Conservation (phyloP, 371 early-diverging fungal genomes). For the Saksenaea oblongispora region DNA sequence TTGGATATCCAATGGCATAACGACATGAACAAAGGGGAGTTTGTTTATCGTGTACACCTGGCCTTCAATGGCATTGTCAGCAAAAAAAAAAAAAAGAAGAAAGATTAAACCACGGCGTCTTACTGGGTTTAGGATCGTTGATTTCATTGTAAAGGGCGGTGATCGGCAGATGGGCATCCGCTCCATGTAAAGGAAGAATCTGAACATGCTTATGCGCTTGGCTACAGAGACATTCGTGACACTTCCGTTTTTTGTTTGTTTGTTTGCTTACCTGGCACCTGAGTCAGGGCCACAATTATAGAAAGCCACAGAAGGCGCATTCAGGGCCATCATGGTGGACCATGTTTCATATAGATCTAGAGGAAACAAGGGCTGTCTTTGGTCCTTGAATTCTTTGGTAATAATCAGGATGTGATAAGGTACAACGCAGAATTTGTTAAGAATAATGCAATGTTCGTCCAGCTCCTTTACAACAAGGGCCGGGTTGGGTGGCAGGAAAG, state of each 20-base stretch:
- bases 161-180: constrained; percentile 54
- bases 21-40: constrained; percentile 49
- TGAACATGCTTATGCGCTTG: constrained; percentile 79
- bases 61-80: constrained; percentile 17
- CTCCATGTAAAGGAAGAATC: constrained; percentile 53
- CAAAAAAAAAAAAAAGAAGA: neutral
- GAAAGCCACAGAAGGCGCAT: constrained; percentile 55
- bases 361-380: constrained; percentile 62
- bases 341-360: constrained; percentile 60
- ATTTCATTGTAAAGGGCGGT: constrained; percentile 43
- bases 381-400: constrained; percentile 73
- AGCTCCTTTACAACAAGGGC: constrained; percentile 58
- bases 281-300: constrained; percentile 75
- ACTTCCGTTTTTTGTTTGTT: neutral
- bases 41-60: constrained; percentile 47
- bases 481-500: constrained; percentile 71
- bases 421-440: constrained; percentile 79
- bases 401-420: constrained; percentile 69
- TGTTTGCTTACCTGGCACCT: constrained; percentile 64
- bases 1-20: constrained; percentile 38
- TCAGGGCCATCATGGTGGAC: constrained; percentile 48
- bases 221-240: constrained; percentile 15
- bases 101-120: constrained; percentile 15
- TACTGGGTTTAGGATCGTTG: constrained; percentile 46
- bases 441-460: constrained; percentile 58